Evolutionary conservation across 345 rosid genomes (phyloP).

Genomic region (Pugionium cornutum): DNA sequence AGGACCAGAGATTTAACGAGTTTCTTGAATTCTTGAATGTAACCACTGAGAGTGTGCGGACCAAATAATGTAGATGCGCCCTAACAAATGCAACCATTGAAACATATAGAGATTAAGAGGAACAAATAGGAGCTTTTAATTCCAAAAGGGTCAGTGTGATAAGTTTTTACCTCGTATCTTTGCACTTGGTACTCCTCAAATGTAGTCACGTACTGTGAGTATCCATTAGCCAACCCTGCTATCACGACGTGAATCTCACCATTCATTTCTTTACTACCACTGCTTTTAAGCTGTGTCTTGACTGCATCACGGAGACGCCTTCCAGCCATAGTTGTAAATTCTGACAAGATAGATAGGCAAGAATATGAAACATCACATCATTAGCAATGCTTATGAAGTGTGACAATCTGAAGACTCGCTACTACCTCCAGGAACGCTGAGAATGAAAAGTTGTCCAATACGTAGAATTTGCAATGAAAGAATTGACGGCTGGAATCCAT

Average conservation of each 20-base stretch:
- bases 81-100: constrained; percentile 47
- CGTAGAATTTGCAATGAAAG: constrained; percentile 90
- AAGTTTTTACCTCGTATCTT: constrained; percentile 82
- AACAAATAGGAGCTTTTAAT: background rate
- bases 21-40: constrained; percentile 89
- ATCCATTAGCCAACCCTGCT: constrained; percentile 92
- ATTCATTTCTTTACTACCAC: constrained; percentile 46
- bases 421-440: constrained; percentile 93
- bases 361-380: constrained; percentile 18
- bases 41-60: constrained; percentile 85
- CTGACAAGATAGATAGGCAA: constrained; percentile 45
- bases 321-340: constrained; percentile 99
- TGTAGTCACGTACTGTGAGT: constrained; percentile 92
- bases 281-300: constrained; percentile 59
- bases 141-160: constrained; percentile 2
- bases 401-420: constrained; percentile 25
- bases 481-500: constrained; percentile 72
- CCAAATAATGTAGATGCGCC: constrained; percentile 94
- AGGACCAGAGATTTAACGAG: constrained; percentile 63
- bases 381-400: constrained; percentile 5
- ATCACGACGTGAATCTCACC: constrained; percentile 70
- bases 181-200: constrained; percentile 90
- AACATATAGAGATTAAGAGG: constrained; percentile 17
- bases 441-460: constrained; percentile 91
- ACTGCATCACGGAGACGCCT: constrained; percentile 98